Evolutionary conservation across 768 basidiomycete genomes (phyloP), one percentile per base, ranked within the genome.

Genomic region (Agaricus sinodeliciosus): DNA sequence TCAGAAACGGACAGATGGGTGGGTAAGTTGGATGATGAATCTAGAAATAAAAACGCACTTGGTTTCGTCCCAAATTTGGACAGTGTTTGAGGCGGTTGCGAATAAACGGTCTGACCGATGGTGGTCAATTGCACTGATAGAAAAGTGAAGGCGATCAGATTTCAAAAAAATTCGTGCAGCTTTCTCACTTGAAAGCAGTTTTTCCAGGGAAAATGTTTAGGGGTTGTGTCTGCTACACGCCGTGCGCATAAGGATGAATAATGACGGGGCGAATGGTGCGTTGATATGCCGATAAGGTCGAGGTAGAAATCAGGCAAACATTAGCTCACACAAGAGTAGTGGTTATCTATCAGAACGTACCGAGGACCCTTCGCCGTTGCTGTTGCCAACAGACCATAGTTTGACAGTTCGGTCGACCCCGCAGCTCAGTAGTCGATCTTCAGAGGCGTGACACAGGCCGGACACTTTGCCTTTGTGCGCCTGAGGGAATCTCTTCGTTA

Each of bases 21-120:
- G 7, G 15, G 15, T 31, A 39, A 25, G 8, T 36, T 27, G 43
- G 27, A 43, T 47, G 34, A 56, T 27, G 12, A 35, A 15, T 31
- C 16, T 39, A 18, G 27, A 40, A 42, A 31, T 39, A 31, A 28
- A 26, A 41, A 44, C 82, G n/a, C 51, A 92, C 90, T 92, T 92
- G 35, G 87, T 94, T 68, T 97, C 93, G 60, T 99, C 96, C 96
- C 96, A 99, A 59, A 99, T 78, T 66, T 98, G 95, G 6, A 99
- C 94, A 44, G 81, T 78, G 60, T 87, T 91, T 0, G 93, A 95
- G 2, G 93, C 94, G 0, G 95, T 94, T 0, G 94, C 95, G 60
- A 99, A 99, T 3, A 93, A 67, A n/a, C 86, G 75, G 54, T 94
- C 89, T 34, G 81, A 81, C 43, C 87, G 80, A 65, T 98, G 96